Base-by-base conservation (phyloP, 768 basidiomycete species). In the Tephrocybe sp. region DNA sequence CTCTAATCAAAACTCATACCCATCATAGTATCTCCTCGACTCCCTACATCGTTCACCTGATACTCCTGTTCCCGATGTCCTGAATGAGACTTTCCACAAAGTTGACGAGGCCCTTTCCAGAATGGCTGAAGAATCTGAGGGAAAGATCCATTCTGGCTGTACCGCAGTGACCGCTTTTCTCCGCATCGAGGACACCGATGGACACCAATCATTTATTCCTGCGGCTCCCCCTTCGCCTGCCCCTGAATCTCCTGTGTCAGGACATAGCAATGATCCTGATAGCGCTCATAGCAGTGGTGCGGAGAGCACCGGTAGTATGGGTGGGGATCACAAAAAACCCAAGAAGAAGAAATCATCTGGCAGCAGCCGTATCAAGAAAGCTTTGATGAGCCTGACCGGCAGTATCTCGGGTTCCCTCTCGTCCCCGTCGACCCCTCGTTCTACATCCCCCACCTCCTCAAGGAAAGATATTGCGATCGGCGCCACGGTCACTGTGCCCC, bases 81-180 rank as follows among this genome's bases (percentile, higher is more conserved):
- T 98, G 50, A 97, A 98, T 64, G 75, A 86, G 61, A 93, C 97
- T 3, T 99, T 98, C 74, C 94, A 97, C 66, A 78, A 82, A 33
- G 97, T 98, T 50, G 97, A 99, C 62, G 77, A 72, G 40, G 76
- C 79, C 49, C 78, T 99, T 25, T 94, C 92, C 15, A 79, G 76
- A 40, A 83, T 97, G 61, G 86, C 93, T 47, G 88, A 89, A 61
- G 83, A 88, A 55, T 88, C 88, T 5, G 86, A 90, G 33, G 92
- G 91, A 57, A 93, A 91, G 66, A 94, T 95, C 42, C 92, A 95
- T 60, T 94, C 91, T 6, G 97, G 97, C 1, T 98, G 95, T 63
- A 99, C 97, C 3, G 97, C 91, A 4, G 97, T 97, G 29, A 94
- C 91, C 22, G 93, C 93, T 2, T 95, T 98, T 69, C 78, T 99